phyloP scores from a whole-genome alignment of 164 flowering plant species.

The Taxillus chinensis region DNA sequence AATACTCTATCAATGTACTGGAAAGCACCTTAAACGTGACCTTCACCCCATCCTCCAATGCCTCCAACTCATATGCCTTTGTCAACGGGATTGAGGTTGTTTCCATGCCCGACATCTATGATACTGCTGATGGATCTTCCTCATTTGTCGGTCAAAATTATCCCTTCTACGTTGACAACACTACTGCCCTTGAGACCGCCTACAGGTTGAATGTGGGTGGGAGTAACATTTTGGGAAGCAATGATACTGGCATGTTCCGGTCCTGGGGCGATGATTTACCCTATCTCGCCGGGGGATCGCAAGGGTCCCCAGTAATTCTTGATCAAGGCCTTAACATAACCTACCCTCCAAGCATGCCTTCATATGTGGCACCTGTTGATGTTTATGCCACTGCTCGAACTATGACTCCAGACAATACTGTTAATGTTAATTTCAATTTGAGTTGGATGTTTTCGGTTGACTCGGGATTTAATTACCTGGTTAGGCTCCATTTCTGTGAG shows the following conservation, averaged over 20 bases:
- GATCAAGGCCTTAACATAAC: conserved; percentile 25
- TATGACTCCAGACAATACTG: conserved; percentile 42
- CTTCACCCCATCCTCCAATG: conserved; percentile 42
- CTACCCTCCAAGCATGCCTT: conserved; percentile 30
- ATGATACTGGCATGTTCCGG: conserved; percentile 55
- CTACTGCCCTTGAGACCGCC: conserved; percentile 59
- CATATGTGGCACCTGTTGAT: conserved; percentile 51
- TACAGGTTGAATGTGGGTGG: conserved; percentile 86
- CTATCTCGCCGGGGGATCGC: conserved; percentile 45
- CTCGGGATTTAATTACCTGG: conserved; percentile 59
- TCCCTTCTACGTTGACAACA: conserved; percentile 27
- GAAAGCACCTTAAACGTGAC: conserved; percentile 36
- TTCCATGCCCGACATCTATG: conserved; percentile 73
- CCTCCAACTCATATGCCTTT: conserved; percentile 55
- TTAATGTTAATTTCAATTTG: conserved; percentile 55
- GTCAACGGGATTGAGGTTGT: conserved; percentile 88
- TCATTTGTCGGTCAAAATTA: conserved; percentile 30
- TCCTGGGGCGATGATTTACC: conserved; percentile 56
- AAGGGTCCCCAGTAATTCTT: conserved; percentile 41
- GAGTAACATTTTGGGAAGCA: conserved; percentile 37
- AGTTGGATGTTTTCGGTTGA: conserved; percentile 71
- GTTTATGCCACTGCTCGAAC: conserved; percentile 63
- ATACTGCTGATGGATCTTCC: conserved; percentile 13
- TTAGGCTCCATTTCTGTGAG: conserved; percentile 93
- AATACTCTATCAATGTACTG: conserved; percentile 47